phyloP scores from a whole-genome alignment of 371 early-diverging fungal species.

The Quaeritorhiza haematococci region DNA sequence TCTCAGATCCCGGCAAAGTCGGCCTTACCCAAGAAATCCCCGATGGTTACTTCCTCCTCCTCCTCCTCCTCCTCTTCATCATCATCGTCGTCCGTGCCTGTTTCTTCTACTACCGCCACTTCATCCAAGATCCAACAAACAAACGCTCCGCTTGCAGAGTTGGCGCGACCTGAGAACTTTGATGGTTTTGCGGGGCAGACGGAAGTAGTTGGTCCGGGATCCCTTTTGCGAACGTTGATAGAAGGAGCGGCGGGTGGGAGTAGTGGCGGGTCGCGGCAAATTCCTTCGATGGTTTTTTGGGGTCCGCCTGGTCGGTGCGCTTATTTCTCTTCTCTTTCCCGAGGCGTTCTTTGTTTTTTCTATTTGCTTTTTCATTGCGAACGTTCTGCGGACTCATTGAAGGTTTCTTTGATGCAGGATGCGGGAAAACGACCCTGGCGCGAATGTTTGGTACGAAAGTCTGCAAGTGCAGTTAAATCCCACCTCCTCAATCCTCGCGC shows the following conservation, averaged over 20 bases:
- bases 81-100: too few species aligned
- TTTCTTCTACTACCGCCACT: too few species aligned
- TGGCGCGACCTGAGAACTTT: slow-evolving; percentile 60
- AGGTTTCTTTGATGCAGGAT: slow-evolving; percentile 74
- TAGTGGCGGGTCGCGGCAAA: slow-evolving; percentile 59
- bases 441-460: slow-evolving; percentile 18
- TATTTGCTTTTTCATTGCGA: background rate
- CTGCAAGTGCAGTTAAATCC: background rate
- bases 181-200: slow-evolving; percentile 71
- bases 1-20: too few species aligned
- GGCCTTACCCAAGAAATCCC: too few species aligned
- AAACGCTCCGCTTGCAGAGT: slow-evolving; percentile 47
- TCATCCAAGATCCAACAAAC: too few species aligned
- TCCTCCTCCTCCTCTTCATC: too few species aligned
- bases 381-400: slow-evolving; percentile 24
- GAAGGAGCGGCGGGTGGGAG: slow-evolving; percentile 56
- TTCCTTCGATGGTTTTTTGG: slow-evolving; percentile 61
- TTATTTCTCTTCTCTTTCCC: background rate
- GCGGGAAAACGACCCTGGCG: slow-evolving; percentile 83
- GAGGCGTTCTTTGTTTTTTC: background rate
- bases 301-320: slow-evolving; percentile 1
- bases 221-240: slow-evolving; percentile 58
- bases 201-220: slow-evolving; percentile 58
- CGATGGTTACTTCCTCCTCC: too few species aligned
- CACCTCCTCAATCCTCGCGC: too few species aligned